Conservation (phyloP, 768 basidiomycete genomes). For the Leucogyrophana mollusca region DNA sequence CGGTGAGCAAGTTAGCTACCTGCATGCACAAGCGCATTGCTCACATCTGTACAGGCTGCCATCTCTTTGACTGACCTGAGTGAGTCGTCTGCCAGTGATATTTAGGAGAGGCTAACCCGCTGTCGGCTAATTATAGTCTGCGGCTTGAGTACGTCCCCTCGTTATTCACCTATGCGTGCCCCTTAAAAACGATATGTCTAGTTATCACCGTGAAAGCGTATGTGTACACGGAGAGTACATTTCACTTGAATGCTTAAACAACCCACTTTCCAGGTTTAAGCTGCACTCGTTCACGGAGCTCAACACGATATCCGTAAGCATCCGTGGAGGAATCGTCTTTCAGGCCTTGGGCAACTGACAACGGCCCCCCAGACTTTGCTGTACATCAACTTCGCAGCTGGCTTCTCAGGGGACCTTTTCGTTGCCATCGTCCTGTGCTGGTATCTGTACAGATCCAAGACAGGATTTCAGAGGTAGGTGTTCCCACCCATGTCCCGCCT, state of each 20-base stretch:
- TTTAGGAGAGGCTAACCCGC: background rate
- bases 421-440: conserved; percentile 50
- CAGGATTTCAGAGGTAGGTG: conserved; percentile 48
- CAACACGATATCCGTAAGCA: conserved; percentile 36
- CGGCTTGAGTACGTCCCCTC: conserved; percentile 32
- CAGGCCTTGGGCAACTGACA: background rate
- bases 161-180: too few relatives aligned
- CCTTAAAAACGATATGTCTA: conserved; percentile 15
- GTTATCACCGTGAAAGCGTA: conserved; percentile 56
- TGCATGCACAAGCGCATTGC: background rate
- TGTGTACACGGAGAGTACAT: conserved; percentile 11
- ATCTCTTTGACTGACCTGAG: conserved; percentile 47
- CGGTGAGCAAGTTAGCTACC: conserved; percentile 38
- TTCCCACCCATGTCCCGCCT: background rate
- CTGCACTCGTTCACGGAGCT: conserved; percentile 37
- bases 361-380: conserved; percentile 39
- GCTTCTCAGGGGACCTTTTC: conserved; percentile 49
- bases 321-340: background rate
- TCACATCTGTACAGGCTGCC: conserved; percentile 23
- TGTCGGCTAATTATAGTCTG: conserved; percentile 24
- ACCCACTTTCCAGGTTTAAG: conserved; percentile 32
- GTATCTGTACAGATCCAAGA: conserved; percentile 46
- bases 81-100: conserved; percentile 21
- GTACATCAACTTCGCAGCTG: conserved; percentile 51
- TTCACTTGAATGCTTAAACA: background rate